Conservation (phyloP, 148 eudicot genomes). For the Vaccinium macrocarpon region DNA sequence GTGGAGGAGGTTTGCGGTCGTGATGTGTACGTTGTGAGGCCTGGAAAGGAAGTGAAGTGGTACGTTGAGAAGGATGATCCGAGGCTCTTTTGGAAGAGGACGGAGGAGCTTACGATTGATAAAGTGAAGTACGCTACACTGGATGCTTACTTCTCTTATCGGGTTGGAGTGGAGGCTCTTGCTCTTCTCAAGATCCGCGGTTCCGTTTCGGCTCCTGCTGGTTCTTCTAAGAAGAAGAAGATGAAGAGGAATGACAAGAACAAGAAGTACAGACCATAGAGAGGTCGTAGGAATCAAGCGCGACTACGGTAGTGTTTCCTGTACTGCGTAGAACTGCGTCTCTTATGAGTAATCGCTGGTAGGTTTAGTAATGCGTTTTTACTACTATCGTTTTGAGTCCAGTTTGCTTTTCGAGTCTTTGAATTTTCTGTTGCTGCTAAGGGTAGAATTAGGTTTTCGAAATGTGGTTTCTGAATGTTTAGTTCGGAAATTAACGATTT, state of each 20-base stretch:
- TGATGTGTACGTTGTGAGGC: not conserved
- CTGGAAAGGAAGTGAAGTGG: not conserved
- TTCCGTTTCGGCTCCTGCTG: not conserved
- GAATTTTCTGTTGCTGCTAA: not conserved
- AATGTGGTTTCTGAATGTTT: not conserved
- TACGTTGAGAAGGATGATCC: not conserved
- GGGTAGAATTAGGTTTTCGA: not conserved
- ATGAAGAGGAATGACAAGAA: not conserved
- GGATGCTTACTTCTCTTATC: not conserved
- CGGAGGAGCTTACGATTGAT: not conserved
- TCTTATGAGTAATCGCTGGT: not conserved
- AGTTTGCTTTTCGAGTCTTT: not conserved
- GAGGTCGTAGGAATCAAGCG: not conserved
- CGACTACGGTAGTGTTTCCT: not conserved
- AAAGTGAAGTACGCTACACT: not conserved
- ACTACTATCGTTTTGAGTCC: not conserved
- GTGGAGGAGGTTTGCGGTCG: not conserved
- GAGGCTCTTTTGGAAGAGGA: not conserved
- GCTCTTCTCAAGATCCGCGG: not conserved
- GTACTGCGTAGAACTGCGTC: not conserved
- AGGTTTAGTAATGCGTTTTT: not conserved
- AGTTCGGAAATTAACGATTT: not conserved
- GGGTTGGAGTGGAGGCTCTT: not conserved
- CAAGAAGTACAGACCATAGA: not conserved
- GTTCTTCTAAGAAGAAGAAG: not conserved